Conservation (phyloP, 2,329 filamentous ascomycete genomes). For the Fusarium longipes region DNA sequence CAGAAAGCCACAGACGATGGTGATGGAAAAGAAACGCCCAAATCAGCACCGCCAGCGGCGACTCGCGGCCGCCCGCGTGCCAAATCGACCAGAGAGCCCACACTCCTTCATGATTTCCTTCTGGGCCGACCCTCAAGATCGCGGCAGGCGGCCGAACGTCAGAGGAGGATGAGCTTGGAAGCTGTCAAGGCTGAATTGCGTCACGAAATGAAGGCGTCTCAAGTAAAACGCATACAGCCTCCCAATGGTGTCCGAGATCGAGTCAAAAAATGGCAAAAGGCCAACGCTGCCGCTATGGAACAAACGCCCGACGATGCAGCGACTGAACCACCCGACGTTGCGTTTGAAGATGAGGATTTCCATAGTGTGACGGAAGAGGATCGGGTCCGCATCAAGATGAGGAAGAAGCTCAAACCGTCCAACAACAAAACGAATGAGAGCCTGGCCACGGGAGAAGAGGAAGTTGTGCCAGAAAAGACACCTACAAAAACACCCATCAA, state of each 20-base stretch:
- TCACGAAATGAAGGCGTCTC: slow-evolving; percentile 67
- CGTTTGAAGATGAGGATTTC: slow-evolving; percentile 66
- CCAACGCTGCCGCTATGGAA: slow-evolving; percentile 74
- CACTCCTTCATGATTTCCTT: slow-evolving; percentile 67
- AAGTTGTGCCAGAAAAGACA: slow-evolving; percentile 35
- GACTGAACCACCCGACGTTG: slow-evolving; percentile 70
- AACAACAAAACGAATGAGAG: slow-evolving; percentile 48
- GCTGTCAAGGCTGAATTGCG: slow-evolving; percentile 64
- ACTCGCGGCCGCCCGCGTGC: slow-evolving; percentile 49
- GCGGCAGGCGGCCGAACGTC: slow-evolving; percentile 63
- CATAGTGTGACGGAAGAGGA: slow-evolving; percentile 72
- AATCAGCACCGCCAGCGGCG: slow-evolving; percentile 58
- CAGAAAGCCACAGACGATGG: slow-evolving; percentile 30
- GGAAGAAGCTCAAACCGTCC: slow-evolving; percentile 57
- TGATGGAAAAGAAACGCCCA: slow-evolving; percentile 50
- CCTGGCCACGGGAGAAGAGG: slow-evolving; percentile 36
- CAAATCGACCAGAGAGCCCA: slow-evolving; percentile 57
- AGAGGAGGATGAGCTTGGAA: slow-evolving; percentile 69
- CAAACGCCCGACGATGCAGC: slow-evolving; percentile 62
- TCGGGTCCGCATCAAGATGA: slow-evolving; percentile 66
- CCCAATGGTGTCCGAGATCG: slow-evolving; percentile 79
- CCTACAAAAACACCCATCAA: slow-evolving; percentile 4
- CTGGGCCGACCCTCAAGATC: slow-evolving; percentile 67
- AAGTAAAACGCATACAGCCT: slow-evolving; percentile 68
- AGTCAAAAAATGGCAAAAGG: slow-evolving; percentile 86